Evolutionary conservation across 176 grass and related monocot genomes (phyloP).

Genomic region (Neostapfia colusana): DNA sequence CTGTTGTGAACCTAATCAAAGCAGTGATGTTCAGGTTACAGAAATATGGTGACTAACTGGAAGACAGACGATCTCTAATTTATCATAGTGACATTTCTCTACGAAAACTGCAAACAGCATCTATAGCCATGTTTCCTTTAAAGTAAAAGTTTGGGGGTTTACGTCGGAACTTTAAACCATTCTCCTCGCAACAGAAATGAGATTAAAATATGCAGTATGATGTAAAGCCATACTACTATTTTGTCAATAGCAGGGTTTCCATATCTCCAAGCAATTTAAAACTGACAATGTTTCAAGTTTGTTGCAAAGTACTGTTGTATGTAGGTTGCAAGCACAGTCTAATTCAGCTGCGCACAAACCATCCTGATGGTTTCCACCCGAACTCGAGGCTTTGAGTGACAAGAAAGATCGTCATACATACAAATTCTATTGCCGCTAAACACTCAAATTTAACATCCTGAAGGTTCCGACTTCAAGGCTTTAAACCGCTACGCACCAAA

Average conservation of each 20-base stretch:
- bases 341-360: background rate
- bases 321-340: background rate
- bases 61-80: background rate
- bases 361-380: background rate
- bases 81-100: background rate
- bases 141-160: background rate
- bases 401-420: background rate
- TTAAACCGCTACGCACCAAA: background rate
- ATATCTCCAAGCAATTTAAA: slow-evolving; percentile 1
- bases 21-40: slow-evolving; percentile 8
- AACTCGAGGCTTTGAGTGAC: background rate
- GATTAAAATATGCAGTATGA: background rate
- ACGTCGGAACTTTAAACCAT: background rate
- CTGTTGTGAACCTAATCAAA: slow-evolving; percentile 90
- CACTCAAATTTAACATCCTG: too few species aligned
- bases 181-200: background rate
- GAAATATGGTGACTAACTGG: background rate
- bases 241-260: background rate
- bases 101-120: background rate
- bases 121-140: background rate
- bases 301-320: background rate
- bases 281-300: background rate
- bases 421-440: background rate
- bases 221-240: background rate
- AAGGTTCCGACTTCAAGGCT: too few species aligned